phyloP scores from a whole-genome alignment of 306 rosid genomes.

The Ceratonia siliqua region DNA sequence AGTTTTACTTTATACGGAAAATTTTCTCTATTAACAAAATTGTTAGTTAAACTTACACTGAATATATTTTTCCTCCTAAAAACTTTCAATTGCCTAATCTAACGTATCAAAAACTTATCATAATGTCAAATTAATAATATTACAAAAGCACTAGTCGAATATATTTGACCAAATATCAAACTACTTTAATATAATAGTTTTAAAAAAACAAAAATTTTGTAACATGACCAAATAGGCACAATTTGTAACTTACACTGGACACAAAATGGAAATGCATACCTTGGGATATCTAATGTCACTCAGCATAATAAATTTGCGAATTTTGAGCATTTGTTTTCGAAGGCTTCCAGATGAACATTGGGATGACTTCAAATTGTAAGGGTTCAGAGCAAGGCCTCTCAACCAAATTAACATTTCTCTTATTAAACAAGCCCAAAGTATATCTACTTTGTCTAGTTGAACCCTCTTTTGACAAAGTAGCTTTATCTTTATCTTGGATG shows the following conservation, averaged over 20 bases:
- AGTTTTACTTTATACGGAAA: too few relatives aligned
- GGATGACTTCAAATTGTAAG: constrained; percentile 6
- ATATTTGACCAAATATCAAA: too few relatives aligned
- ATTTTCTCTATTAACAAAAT: too few relatives aligned
- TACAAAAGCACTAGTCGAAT: too few relatives aligned
- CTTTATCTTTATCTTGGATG: background rate
- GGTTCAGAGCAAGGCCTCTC: constrained; percentile 26
- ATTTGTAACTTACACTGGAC: background rate
- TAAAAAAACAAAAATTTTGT: too few relatives aligned
- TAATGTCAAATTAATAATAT: too few relatives aligned
- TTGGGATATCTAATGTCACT: background rate
- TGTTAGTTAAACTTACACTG: too few relatives aligned
- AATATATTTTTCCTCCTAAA: too few relatives aligned
- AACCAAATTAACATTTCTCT: constrained; percentile 27
- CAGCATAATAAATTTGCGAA: background rate
- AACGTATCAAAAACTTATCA: too few relatives aligned
- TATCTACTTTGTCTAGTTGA: background rate
- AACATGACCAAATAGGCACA: background rate
- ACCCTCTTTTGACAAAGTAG: background rate
- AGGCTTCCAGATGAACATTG: background rate
- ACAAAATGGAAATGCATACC: constrained; percentile 33
- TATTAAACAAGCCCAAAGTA: background rate
- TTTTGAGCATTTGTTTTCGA: constrained; percentile 5
- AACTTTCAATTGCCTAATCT: too few relatives aligned
- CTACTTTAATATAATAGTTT: too few relatives aligned